Percentiles rank a stretch among this genome's conserved stretches.
These are phyloP conservation scores for Teratosphaeria destructans DNA, from an alignment of 2,329 filamentous ascomycete species.

Conservation along the genomic window DNA sequence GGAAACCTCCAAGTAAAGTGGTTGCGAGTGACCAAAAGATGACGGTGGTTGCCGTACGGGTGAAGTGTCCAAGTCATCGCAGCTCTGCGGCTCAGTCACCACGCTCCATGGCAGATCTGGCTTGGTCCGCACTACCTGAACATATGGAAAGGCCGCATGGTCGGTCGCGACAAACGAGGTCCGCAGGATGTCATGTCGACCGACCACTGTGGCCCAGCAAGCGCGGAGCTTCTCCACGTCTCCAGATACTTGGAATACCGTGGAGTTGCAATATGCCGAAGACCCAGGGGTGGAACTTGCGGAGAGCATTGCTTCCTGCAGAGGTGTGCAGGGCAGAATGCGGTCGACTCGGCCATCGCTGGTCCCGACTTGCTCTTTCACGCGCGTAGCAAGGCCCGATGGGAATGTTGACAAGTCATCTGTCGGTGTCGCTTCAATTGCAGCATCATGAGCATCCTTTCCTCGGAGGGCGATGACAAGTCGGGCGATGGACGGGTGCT, in stretches of 20 bases:
- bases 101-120: slow-evolving; percentile 34
- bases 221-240: slow-evolving; percentile 41
- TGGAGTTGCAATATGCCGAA: slow-evolving; percentile 61
- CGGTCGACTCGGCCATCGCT: slow-evolving; percentile 31
- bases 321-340: slow-evolving; percentile 70
- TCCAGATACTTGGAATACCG: slow-evolving; percentile 51
- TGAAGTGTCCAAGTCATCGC: not conserved
- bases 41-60: not conserved
- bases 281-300: slow-evolving; percentile 35
- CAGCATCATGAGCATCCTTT: not conserved
- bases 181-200: slow-evolving; percentile 64
- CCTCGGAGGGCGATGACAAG: slow-evolving; percentile 36
- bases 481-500: slow-evolving; percentile 53
- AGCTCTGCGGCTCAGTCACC: not conserved
- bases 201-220: slow-evolving; percentile 54
- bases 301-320: slow-evolving; percentile 81
- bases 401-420: not conserved
- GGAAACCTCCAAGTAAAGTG: not conserved
- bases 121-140: slow-evolving; percentile 56
- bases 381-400: not conserved
- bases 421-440: not conserved
- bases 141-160: slow-evolving; percentile 51
- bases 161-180: slow-evolving; percentile 64
- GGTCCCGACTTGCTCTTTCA: not conserved
- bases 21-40: not conserved